Base-by-base conservation (phyloP, 805 yeast species). In the Metschnikowia santaceciliae region DNA sequence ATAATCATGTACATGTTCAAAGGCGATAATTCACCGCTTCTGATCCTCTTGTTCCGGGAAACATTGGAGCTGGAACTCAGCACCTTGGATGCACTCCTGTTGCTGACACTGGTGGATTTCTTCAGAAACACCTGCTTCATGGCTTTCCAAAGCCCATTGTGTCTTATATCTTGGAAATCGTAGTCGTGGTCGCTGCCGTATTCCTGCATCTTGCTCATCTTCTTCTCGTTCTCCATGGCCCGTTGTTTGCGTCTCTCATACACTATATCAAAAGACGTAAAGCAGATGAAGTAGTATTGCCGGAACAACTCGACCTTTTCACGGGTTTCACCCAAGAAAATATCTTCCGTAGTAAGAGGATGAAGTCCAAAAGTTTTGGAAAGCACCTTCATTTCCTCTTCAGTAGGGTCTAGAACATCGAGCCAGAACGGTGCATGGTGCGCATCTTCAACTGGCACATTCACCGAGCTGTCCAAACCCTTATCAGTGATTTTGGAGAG, bases 321-420 rank as follows among this genome's bases (percentile, higher is more conserved):
- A 57, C 98, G 81, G 0, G 96, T 87, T 64, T 92, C 99, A 1
- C 96, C 96, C 32, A 91, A 70, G 53, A 88, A 86, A 44, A 92
- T 91, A 70, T 92, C 99, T 65, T 92, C 99, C 0, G 97, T 88
- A 0, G 99, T 92, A 60, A 92, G 78, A 0, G 99, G 99, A 68
- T 92, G 99, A 50, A 92, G 89, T 0, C 96, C 96, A 70, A 92
- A 92, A 0, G 97, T 83, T 61, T 90, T 90, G 26, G 95, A 82
- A 13, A 92, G 60, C 0, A 86, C 94, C 61, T 92, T 90, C 96
- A 94, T 89, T 67, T 92, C 99, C 58, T 90, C 97, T 62, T 94
- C 98, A 0, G 96, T 88, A 10, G 99, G 99, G 61, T 89, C 86
- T 51, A 88, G 71, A 11, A 92, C 87, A 67, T 92, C 98, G 10